A percentile compares a stretch with the other conserved stretches of the same genome.
These are phyloP conservation scores for Exutisphaerella laricina DNA, from an alignment of 2,329 filamentous ascomycete genomes.

Conservation along the genomic window DNA sequence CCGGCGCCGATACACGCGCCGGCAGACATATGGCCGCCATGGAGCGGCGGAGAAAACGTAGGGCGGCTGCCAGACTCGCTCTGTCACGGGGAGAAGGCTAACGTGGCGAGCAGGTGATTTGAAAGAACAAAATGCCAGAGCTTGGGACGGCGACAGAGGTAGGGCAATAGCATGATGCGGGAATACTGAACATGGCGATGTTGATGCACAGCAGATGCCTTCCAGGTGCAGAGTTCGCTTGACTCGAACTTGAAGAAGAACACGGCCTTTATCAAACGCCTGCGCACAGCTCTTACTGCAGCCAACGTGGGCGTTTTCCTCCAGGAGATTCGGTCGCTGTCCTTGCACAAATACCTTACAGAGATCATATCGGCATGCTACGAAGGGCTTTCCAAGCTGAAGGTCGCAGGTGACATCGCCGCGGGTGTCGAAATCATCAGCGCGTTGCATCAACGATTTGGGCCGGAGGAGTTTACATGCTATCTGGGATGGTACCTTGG, in stretches of 20 bases:
- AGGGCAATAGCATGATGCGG: constrained; percentile 22
- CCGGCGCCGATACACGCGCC: constrained; percentile 23
- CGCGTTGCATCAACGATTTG: constrained; percentile 93
- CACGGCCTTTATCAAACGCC: constrained; percentile 93
- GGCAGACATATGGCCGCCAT: constrained; percentile 34
- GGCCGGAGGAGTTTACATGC: constrained; percentile 81
- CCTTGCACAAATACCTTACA: constrained; percentile 91
- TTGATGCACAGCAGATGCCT: constrained; percentile 56
- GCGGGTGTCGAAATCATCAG: constrained; percentile 89
- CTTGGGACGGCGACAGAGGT: constrained; percentile 89
- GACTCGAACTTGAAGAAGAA: constrained; percentile 98
- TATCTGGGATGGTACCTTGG: constrained; percentile 90
- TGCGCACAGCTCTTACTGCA: constrained; percentile 81
- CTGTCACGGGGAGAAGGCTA: constrained; percentile 8
- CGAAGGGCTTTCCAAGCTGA: constrained; percentile 87
- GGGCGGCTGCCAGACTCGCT: constrained; percentile 8
- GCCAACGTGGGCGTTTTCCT: constrained; percentile 77
- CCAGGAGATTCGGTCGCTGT: constrained; percentile 82
- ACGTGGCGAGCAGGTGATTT: constrained; percentile 63
- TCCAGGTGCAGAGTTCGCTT: constrained; percentile 69
- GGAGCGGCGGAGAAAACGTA: constrained; percentile 49
- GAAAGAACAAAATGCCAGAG: constrained; percentile 77
- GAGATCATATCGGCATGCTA: constrained; percentile 96
- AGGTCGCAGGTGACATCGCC: constrained; percentile 84
- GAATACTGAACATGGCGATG: not conserved